Base-by-base conservation (phyloP, 1,284 basidiomycete species). In the Peniophora sp. region DNA sequence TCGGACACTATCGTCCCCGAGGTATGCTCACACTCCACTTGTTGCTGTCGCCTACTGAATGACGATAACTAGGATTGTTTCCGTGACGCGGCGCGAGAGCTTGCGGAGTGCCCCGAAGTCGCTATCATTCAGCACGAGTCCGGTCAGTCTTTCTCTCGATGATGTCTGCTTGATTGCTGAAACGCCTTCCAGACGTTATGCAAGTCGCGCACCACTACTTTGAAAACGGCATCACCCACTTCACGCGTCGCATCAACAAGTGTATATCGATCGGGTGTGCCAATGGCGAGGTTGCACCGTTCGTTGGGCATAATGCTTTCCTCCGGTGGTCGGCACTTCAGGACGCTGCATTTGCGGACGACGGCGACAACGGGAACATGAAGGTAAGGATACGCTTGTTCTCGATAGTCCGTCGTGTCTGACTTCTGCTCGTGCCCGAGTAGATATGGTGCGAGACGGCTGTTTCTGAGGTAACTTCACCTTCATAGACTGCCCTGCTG, bases 281-380 rank as follows among this genome's bases (percentile, higher is more conserved):
- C 3, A 90, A 88, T 58, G 89, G 87, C 43, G 89, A 91, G 66
- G 80, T 86, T 24, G 86, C 90, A 0, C 89, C 89, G 1, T 92
- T 92, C 60, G 87, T 93, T 54, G 91, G 91, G 0, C 91, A 93
- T 66, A 92, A 93, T 54, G 90, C 89, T 1, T 92, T 92, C 69
- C 70, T 93, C 35, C 79, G 89, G 14, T 93, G 91, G 90, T 77
- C 77, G 3, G 90, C 90, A 1, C 68, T 92, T 5, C 90, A 93
- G 62, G 89, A 92, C 52, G 85, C 82, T 2, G 75, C 83, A 8
- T 87, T 86, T 56, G 63, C 85, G 43, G 89, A 92, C 57, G 64
- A 68, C 6, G 79, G 73, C 17, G 85, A 89, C 59, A 77, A 76
- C 1, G 62, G 75, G 52, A 53, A 50, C 50, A 76, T 73, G 61